These are phyloP conservation scores for Davidsoniella eucalypti DNA, from an alignment of 2,329 filamentous ascomycete genomes.

Conservation along the genomic window DNA sequence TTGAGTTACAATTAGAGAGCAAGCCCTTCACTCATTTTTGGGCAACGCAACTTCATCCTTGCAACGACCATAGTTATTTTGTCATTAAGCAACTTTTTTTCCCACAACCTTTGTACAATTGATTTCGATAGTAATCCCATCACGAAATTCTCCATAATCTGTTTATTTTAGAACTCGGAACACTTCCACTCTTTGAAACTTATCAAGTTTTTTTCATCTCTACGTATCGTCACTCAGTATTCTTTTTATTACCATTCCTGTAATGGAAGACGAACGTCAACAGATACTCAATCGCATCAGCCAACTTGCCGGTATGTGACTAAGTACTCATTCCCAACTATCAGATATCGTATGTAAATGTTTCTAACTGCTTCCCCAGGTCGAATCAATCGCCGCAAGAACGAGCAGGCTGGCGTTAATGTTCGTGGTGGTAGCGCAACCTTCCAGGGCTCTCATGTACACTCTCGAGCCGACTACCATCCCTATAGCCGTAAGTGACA, in stretches of 20 bases:
- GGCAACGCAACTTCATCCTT: too few relatives aligned
- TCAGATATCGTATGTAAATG: background rate
- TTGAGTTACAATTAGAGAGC: too few relatives aligned
- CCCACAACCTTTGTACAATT: too few relatives aligned
- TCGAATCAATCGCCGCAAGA: constrained; percentile 68
- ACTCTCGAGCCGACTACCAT: constrained; percentile 14
- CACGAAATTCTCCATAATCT: too few relatives aligned
- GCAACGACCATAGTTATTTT: too few relatives aligned
- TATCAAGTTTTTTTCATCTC: too few relatives aligned
- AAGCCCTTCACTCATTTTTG: too few relatives aligned
- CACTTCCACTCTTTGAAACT: too few relatives aligned
- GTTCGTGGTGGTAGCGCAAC: background rate
- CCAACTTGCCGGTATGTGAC: constrained; percentile 30
- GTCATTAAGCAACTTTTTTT: too few relatives aligned
- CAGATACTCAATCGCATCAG: constrained; percentile 38
- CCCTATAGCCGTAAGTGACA: constrained; percentile 22
- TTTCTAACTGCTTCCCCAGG: constrained; percentile 30
- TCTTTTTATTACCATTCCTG: constrained; percentile 19
- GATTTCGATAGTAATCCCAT: too few relatives aligned
- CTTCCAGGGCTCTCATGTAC: background rate
- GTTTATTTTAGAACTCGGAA: too few relatives aligned
- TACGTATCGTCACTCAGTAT: background rate
- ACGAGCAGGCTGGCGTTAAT: constrained; percentile 30
- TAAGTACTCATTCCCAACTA: background rate
- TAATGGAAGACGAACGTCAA: constrained; percentile 28